phyloP scores from a whole-genome alignment of 2,329 filamentous ascomycete genomes.

The Colletotrichum cordylinicola region DNA sequence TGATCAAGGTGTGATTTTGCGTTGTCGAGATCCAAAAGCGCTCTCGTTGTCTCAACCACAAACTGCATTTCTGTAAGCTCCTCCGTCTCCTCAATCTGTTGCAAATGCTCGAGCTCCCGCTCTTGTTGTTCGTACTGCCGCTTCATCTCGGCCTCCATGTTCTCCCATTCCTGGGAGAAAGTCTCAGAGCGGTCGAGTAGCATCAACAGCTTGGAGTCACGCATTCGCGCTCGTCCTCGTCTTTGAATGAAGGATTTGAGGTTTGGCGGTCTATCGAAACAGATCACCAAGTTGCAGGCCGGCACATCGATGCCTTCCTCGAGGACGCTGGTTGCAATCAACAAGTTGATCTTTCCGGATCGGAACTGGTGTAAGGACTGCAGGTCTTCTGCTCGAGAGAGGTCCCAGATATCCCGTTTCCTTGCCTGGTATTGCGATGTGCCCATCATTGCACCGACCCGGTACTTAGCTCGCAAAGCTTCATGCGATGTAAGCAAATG shows the following conservation, averaged over 20 bases:
- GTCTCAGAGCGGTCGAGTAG: conserved; percentile 39
- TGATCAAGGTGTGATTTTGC: conserved; percentile 80
- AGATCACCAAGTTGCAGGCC: conserved; percentile 66
- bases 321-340: conserved; percentile 68
- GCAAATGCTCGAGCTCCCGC: conserved; percentile 51
- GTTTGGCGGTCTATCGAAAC: conserved; percentile 55
- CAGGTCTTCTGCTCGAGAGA: conserved; percentile 35
- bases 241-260: conserved; percentile 66
- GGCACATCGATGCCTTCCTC: conserved; percentile 74
- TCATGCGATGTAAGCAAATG: conserved; percentile 63
- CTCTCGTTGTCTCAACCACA: conserved; percentile 53
- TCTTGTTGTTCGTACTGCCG: conserved; percentile 69
- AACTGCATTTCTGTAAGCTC: conserved; percentile 33
- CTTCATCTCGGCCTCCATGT: conserved; percentile 77
- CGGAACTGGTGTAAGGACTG: conserved; percentile 54
- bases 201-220: conserved; percentile 55
- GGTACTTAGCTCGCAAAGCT: conserved; percentile 46
- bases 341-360: conserved; percentile 57
- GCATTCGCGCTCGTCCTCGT: conserved; percentile 57
- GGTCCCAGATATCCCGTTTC: conserved; percentile 47
- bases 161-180: conserved; percentile 59
- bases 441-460: conserved; percentile 62
- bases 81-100: conserved; percentile 52
- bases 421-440: conserved; percentile 43
- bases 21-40: conserved; percentile 74